Base-by-base conservation (phyloP, 495 filamentous ascomycete species). In the Achaetomiella virescens region DNA sequence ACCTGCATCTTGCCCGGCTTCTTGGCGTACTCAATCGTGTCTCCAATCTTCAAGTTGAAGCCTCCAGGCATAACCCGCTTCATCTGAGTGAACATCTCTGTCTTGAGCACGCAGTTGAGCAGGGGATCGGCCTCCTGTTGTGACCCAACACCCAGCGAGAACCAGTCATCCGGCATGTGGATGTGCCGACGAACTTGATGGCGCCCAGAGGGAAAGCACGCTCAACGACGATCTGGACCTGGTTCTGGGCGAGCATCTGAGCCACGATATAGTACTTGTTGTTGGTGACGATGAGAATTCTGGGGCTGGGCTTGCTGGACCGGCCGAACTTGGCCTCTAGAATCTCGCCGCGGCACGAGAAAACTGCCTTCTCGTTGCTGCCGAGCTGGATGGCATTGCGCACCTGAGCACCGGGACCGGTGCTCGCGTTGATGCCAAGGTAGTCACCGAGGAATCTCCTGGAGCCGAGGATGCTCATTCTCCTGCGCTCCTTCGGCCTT, bases 361-460 rank as follows among this genome's bases (percentile, higher is more conserved):
- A 99, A 6, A 93, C 70, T 14, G 85, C 74, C 50, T 80, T 77
- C 61, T 99, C 95, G 58, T 83, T 84, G 59, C 75, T 77, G 60
- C 67, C 62, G 25, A 78, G 59, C 57, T 83, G 81, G 56, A 89
- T 81, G 50, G 83, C 80, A 51, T 78, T 86, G 25, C 88, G 82
- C 50, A 99, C 82, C 62, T 89, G 81, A 58, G 90, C 83, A 29
- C 91, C 95, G 40, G 87, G 86, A 0, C 95, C 91, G 56, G 80
- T 86, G 33, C 74, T 83, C 52, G 89, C 90, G 42, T 81, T 87
- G 49, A 96, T 78, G 9, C 92, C 95, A 14, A 99, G 78, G 60
- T 99, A 99, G 69, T 99, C 95, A 14, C 95, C 95, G 59, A 97
- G 74, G 79, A 96, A 99, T 46, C 95, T 82, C 58, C 95, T 81